A percentile compares a stretch with the other conserved stretches of the same genome.
These are phyloP conservation scores for Umbelopsis sp. DNA, from an alignment of 192 early-diverging fungal genomes.

Conservation along the genomic window DNA sequence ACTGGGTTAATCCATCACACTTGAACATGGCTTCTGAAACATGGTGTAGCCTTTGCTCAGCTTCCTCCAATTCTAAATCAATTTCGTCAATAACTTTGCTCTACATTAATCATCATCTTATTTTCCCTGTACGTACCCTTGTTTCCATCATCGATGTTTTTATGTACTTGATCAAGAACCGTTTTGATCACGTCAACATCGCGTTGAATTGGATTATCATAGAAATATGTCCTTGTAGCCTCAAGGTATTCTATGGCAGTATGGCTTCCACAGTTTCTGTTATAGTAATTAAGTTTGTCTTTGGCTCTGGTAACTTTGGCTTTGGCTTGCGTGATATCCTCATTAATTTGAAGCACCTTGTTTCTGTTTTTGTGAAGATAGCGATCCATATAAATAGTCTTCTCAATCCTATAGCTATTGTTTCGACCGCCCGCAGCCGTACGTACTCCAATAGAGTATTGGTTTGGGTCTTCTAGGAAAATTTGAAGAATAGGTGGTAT, in stretches of 20 bases:
- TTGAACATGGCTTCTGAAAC: conserved; percentile 21
- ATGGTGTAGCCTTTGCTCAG: neutral
- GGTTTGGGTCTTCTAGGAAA: conserved; percentile 20
- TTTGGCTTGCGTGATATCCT: conserved; percentile 5
- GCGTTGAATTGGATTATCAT: neutral
- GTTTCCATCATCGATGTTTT: neutral
- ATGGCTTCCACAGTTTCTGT: neutral
- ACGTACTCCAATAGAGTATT: neutral
- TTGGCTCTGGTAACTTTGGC: conserved; percentile 3
- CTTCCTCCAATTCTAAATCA: conserved; percentile 7
- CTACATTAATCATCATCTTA: neutral
- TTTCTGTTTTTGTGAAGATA: conserved; percentile 38
- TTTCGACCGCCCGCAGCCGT: conserved; percentile 18
- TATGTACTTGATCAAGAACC: neutral
- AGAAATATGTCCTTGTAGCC: neutral
- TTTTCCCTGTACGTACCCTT: neutral
- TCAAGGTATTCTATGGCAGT: conserved; percentile 2
- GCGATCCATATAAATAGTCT: conserved; percentile 43
- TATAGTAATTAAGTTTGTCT: conserved; percentile 4
- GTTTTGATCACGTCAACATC: neutral
- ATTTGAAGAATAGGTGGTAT: conserved; percentile 33
- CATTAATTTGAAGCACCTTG: conserved; percentile 4
- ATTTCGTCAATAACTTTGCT: neutral
- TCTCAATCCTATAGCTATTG: conserved; percentile 27
- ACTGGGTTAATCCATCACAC: conserved; percentile 15